Evolutionary conservation across 1,139 yeast genomes (phyloP).

Genomic region (Suhomyces coccinellae): DNA sequence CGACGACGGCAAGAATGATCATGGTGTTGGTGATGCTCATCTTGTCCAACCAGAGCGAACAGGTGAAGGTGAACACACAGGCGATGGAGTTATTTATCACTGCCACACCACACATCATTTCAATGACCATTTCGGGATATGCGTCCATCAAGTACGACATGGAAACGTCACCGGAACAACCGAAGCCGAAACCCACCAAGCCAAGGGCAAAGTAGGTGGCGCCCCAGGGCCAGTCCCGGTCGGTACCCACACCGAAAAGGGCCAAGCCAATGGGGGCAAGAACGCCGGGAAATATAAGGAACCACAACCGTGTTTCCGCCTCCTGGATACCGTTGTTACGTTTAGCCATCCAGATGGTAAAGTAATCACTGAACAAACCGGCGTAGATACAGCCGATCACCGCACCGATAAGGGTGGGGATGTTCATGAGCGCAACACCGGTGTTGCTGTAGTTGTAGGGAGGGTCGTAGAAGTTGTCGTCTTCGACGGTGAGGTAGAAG

Average conservation of each 20-base stretch:
- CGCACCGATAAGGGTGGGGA: constrained; percentile 41
- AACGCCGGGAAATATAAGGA: constrained; percentile 36
- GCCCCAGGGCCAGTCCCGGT: constrained; percentile 33
- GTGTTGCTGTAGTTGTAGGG: constrained; percentile 34
- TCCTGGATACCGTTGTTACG: constrained; percentile 38
- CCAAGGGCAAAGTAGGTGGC: constrained; percentile 38
- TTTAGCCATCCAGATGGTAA: constrained; percentile 41
- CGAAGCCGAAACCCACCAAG: constrained; percentile 39
- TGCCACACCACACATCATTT: constrained; percentile 39
- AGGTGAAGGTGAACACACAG: constrained; percentile 41
- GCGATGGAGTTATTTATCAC: constrained; percentile 40
- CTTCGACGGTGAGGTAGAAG: constrained; percentile 42
- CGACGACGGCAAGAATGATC: constrained; percentile 37
- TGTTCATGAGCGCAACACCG: constrained; percentile 39
- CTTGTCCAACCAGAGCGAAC: constrained; percentile 38
- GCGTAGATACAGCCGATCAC: constrained; percentile 42
- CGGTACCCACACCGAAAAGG: constrained; percentile 39
- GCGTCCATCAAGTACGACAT: constrained; percentile 44
- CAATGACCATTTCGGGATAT: constrained; percentile 41
- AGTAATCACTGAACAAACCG: constrained; percentile 38
- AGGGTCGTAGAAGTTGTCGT: constrained; percentile 30
- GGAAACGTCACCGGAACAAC: constrained; percentile 39
- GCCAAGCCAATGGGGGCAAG: constrained; percentile 38
- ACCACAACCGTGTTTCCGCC: constrained; percentile 39
- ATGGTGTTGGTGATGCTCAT: constrained; percentile 38